Evolutionary conservation across 345 rosid species (phyloP), one percentile per base, ranked within the genome.

Genomic region (Populus deltoides): DNA sequence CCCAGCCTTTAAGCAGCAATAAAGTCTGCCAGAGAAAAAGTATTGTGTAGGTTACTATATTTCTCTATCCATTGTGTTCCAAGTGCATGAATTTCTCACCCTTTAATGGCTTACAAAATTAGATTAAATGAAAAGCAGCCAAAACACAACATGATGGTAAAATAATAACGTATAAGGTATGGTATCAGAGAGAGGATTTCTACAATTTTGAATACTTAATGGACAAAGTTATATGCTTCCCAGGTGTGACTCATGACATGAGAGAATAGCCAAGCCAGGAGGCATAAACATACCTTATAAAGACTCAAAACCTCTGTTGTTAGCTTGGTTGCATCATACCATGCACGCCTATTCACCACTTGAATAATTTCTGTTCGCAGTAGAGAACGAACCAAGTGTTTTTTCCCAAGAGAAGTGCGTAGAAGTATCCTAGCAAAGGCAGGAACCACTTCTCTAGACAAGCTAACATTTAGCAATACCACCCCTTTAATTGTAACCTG

Each of bases 401-500:
- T 94, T 90, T 91, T 94, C 81, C 98, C 97, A 71, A 94, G 94
- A 72, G 97, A 86, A 74, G 96, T 93, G 59, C 91, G 94, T 81
- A 92, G 76, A 65, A 94, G 94, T 85, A 93, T 92, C 84, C 97
- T 89, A 57, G 98, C 97, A 83, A 94, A 92, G 74, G 88, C 90
- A 62, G 99, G 96, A 86, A 93, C 97, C 73, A 93, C 97, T 84
- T 93, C 97, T 85, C 99, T 92, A 55, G 98, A 86, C 81, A 95
- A 86, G 76, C 94, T 92, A 75, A 88, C 97, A 80, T 88, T 93
- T 43, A 95, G 80, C 89, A 95, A 86, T 66, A 92, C 87, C 76
- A 95, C 81, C 65, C 94, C 97, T 81, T 87, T 86, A 66, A 94
- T 82, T 63, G 72, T 59, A 65, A 89, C 88, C 97, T 94, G 82